Evolutionary conservation across 306 rosid species (phyloP), one percentile per base, ranked within the genome.

Genomic region (Castanea mollissima): DNA sequence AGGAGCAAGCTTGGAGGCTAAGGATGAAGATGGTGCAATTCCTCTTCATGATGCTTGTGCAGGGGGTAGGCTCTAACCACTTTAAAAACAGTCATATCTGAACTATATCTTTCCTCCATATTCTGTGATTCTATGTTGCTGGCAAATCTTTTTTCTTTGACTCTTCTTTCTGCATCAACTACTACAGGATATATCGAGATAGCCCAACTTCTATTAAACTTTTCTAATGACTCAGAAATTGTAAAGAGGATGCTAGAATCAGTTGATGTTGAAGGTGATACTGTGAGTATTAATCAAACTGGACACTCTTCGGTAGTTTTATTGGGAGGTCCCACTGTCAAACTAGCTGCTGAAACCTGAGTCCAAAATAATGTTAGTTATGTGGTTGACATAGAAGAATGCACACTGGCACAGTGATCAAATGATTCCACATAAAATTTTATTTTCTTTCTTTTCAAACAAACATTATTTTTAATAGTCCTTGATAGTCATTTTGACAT

Each of bases 1-100:
- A 84, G 94, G 97, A 60, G 98, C 98, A 16, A 81, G 81, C 80
- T 68, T 91, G 83, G 97, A 89, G 89, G 90, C 86, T 46, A 71
- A 72, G 76, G 98, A 93, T 35, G 98, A 93, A 65, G 98, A 93
- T 2, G 98, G 98, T 52, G 99, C 92, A 7, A 84, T 95, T 86
- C 96, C 99, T 82, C 79, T 92, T 35, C 98, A 95, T 18, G 98
- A 95, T 90, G 97, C 97, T 77, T 93, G 97, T 71, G 99, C 99
- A 11, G 98, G 99, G 80, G 98, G 99, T 95, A 75, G 74, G 73
- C 63, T 71, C 31, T 68, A 55, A 56, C 55, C 59, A 16, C 18
- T 62, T 55, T 18, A 27, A 9, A 46, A 27, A 4, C 14, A 19
- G 6, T 67, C 23, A 2, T 55, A 27, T 55, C 3, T 59, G 18